Conservation (phyloP, 108 stramenopile species). For the Fragilaria crotonensis region DNA sequence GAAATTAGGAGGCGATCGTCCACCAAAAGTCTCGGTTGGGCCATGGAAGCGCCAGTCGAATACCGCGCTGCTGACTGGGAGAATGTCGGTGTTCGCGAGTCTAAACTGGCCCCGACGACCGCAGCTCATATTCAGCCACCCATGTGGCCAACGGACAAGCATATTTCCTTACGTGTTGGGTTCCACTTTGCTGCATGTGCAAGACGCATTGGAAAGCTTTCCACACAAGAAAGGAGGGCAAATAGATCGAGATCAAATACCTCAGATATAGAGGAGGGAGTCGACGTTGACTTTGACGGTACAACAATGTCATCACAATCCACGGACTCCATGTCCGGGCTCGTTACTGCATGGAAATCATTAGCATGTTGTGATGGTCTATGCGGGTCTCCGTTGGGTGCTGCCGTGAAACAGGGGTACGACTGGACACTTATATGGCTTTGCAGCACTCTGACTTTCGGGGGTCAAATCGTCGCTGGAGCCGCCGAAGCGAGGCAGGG, state of each 20-base stretch:
- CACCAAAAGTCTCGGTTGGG: conserved; percentile 62
- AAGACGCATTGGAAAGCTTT: conserved; percentile 70
- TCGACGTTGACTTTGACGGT: conserved; percentile 23
- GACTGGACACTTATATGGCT: conserved; percentile 75
- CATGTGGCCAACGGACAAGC: conserved; percentile 76
- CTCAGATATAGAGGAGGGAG: conserved; percentile 28
- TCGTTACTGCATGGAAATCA: conserved; percentile 47
- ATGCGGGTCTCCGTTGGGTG: conserved; percentile 63
- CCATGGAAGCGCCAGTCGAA: conserved; percentile 61
- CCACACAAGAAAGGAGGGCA: conserved; percentile 43
- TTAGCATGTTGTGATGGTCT: conserved; percentile 77
- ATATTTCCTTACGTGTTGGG: conserved; percentile 54
- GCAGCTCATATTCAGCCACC: conserved; percentile 33
- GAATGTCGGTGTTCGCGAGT: conserved; percentile 36
- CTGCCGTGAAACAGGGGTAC: conserved; percentile 62
- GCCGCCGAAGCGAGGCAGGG: conserved; percentile 46
- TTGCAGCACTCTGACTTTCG: conserved; percentile 52
- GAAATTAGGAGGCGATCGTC: conserved; percentile 48
- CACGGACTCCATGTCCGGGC: not conserved
- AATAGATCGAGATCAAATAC: conserved; percentile 5
- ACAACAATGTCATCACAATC: conserved; percentile 4
- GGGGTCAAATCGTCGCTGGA: conserved; percentile 48
- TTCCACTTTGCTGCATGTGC: conserved; percentile 85
- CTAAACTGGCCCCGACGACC: conserved; percentile 2
- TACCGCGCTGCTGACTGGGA: conserved; percentile 77